A percentile compares a stretch with the other conserved stretches of the same genome.
These are phyloP conservation scores for Closterium sp. DNA, from an alignment of 139 green algal genomes.

Conservation along the genomic window DNA sequence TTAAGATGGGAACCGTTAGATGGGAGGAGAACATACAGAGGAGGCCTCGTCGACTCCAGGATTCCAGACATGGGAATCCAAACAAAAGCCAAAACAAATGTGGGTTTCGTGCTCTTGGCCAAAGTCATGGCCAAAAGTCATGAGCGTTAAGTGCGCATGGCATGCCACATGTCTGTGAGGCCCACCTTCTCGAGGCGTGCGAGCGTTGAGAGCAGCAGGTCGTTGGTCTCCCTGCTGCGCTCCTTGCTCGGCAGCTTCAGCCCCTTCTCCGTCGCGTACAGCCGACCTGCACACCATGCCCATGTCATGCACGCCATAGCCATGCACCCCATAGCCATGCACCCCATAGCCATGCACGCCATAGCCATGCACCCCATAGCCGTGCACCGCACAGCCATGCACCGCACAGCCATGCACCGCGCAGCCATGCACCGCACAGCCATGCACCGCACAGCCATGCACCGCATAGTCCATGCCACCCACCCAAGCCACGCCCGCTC, in stretches of 20 bases:
- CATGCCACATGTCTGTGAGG: neutral
- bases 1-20: neutral
- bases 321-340: neutral
- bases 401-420: neutral
- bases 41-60: neutral
- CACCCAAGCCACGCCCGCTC: too few species aligned
- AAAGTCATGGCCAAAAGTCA: neutral
- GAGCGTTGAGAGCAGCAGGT: conserved; percentile 35
- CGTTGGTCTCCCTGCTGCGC: conserved; percentile 45
- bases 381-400: neutral
- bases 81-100: neutral
- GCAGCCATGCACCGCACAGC: neutral
- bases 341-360: neutral
- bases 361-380: neutral
- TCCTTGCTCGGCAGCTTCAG: conserved; percentile 10
- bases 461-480: neutral
- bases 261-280: conserved; percentile 51
- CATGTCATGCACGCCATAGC: neutral
- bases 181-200: conserved; percentile 29
- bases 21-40: neutral
- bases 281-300: conserved; percentile 18
- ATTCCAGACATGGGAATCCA: neutral
- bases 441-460: neutral
- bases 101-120: too few species aligned
- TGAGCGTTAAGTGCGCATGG: neutral